phyloP scores from a whole-genome alignment of 305 asterid species.

The Solanum hybrid region DNA sequence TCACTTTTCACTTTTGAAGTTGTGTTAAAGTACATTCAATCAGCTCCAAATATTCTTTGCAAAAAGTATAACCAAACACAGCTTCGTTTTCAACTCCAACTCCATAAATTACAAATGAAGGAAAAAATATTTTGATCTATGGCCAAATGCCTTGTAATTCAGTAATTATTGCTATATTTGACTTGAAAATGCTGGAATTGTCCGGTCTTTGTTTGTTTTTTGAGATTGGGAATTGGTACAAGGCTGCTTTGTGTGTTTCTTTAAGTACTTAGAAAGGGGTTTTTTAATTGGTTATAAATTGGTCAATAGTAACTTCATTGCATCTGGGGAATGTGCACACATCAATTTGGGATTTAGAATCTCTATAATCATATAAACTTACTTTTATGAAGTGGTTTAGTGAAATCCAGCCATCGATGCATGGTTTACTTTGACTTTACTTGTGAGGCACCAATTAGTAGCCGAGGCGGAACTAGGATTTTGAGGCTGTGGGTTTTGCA shows the following conservation, averaged over 20 bases:
- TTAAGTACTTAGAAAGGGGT: background rate
- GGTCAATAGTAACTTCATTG: background rate
- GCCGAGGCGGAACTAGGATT: background rate
- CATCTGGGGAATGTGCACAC: background rate
- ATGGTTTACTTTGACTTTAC: background rate
- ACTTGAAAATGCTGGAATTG: background rate
- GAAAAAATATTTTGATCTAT: background rate
- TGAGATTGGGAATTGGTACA: background rate
- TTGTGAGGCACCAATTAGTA: background rate
- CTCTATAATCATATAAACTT: background rate
- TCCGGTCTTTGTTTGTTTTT: background rate
- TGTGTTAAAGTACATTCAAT: background rate
- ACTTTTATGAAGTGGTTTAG: background rate
- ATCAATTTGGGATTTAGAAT: background rate
- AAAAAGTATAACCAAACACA: background rate
- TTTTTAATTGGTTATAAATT: background rate
- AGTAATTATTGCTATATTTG: background rate
- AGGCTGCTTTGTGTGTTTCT: background rate
- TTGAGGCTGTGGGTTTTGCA: background rate
- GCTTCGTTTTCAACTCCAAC: background rate
- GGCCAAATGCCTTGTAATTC: background rate
- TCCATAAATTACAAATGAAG: background rate
- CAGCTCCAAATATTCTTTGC: background rate
- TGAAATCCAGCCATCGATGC: background rate
- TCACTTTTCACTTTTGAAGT: background rate